phyloP scores from a whole-genome alignment of 331 rosid genomes.

The Phaseolus coccineus region DNA sequence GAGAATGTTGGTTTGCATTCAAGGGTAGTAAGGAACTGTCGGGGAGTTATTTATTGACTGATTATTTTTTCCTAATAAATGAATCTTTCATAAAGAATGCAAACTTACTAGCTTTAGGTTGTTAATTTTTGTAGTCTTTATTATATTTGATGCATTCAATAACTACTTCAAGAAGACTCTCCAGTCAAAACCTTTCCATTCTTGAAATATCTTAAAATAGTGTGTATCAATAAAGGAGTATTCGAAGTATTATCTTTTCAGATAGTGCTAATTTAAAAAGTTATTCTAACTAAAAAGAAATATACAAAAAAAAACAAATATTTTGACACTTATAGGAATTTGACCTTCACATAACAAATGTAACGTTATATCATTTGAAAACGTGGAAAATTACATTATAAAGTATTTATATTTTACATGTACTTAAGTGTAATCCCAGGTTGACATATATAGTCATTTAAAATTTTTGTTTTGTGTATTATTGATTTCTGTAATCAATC shows the following conservation, averaged over 20 bases:
- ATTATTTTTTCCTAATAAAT: neutral
- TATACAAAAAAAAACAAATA: no score
- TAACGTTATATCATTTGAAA: no score
- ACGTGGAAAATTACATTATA: no score
- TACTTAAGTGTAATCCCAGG: no score
- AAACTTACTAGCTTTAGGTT: neutral
- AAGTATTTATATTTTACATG: no score
- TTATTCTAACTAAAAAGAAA: neutral
- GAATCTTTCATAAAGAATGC: neutral
- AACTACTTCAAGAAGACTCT: neutral
- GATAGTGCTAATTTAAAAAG: neutral
- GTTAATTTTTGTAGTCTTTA: neutral
- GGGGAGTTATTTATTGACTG: neutral
- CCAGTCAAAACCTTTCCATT: neutral
- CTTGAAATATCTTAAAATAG: neutral
- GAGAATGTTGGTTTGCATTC: constrained; percentile 7
- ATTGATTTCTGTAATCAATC: no score
- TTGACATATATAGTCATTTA: no score
- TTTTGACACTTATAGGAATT: no score
- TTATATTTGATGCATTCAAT: neutral
- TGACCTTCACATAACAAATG: no score
- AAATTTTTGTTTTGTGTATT: no score
- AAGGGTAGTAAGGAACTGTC: neutral
- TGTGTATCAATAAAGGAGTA: neutral
- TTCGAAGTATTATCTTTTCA: neutral